These are phyloP conservation scores for Hymenoscyphus fructigenus DNA, from an alignment of 2,329 filamentous ascomycete species.

Conservation along the genomic window DNA sequence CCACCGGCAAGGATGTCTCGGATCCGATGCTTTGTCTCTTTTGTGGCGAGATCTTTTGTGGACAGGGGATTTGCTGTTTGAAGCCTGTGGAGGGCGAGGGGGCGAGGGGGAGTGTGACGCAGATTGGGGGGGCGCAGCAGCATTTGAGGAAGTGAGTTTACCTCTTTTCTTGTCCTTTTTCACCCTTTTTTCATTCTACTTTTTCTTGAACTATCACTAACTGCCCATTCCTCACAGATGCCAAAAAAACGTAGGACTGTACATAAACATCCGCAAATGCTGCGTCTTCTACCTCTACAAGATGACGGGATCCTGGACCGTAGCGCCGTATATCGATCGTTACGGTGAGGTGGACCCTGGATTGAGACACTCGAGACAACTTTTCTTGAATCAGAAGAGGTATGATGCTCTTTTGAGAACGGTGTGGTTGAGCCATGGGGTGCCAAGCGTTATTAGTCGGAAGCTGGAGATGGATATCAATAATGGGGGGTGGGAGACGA, in stretches of 20 bases:
- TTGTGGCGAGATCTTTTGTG: constrained; percentile 96
- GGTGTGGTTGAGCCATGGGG: constrained; percentile 81
- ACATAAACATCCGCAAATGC: constrained; percentile 96
- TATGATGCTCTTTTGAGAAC: constrained; percentile 87
- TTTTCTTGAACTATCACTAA: constrained; percentile 28
- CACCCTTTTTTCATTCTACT: constrained; percentile 16
- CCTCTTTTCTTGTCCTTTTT: neutral
- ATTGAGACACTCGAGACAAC: constrained; percentile 79
- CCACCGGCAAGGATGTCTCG: constrained; percentile 84
- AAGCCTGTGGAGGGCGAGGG: constrained; percentile 47
- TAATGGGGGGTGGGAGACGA: constrained; percentile 96
- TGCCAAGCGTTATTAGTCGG: constrained; percentile 85
- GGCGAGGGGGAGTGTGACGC: constrained; percentile 39
- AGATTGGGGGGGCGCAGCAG: constrained; percentile 82
- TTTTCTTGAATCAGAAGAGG: constrained; percentile 89
- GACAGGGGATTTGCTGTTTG: constrained; percentile 88
- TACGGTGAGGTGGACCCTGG: constrained; percentile 96
- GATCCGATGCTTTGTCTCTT: constrained; percentile 92
- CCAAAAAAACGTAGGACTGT: constrained; percentile 85
- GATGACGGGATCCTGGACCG: constrained; percentile 76
- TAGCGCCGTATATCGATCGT: constrained; percentile 90
- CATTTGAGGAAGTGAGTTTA: constrained; percentile 77
- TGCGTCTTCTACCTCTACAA: constrained; percentile 85
- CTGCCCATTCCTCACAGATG: constrained; percentile 57
- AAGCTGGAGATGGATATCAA: constrained; percentile 95